A percentile compares a stretch with the other conserved stretches of the same genome.
Evolutionary conservation across 129 eudicot genomes (phyloP).

Genomic region (Heracleum sosnowskyi): DNA sequence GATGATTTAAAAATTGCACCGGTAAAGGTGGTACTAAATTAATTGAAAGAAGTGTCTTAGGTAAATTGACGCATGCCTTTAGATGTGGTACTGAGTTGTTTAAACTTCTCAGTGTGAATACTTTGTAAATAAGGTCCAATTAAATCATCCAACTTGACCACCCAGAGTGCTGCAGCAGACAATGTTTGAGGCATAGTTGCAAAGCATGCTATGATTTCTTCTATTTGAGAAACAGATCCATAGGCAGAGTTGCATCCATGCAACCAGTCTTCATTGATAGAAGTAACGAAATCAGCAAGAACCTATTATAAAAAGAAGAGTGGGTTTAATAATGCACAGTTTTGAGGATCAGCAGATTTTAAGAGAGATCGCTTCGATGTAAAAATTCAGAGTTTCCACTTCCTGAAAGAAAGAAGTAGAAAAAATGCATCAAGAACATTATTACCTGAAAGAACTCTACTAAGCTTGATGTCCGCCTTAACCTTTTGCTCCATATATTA

Average conservation of each 20-base stretch:
- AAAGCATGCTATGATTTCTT: conserved; percentile 50
- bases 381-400: not conserved
- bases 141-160: conserved; percentile 70
- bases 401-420: not conserved
- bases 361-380: not conserved
- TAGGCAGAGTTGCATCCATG: conserved; percentile 23
- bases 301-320: conserved; percentile 34
- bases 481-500: conserved; percentile 80
- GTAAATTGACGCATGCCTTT: conserved; percentile 14
- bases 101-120: conserved; percentile 15
- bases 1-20: not conserved
- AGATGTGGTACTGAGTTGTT: conserved; percentile 14
- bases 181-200: conserved; percentile 67
- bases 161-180: conserved; percentile 85
- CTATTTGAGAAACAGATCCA: conserved; percentile 30
- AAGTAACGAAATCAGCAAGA: conserved; percentile 74
- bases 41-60: too few species aligned
- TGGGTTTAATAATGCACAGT: not conserved
- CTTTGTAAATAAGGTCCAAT: conserved; percentile 44
- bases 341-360: not conserved
- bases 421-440: not conserved
- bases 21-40: too few species aligned
- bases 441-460: conserved; percentile 66
- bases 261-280: conserved; percentile 62
- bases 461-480: conserved; percentile 68